Evolutionary conservation across 805 yeast genomes (phyloP).

Genomic region (Kluyveromyces starmeri): DNA sequence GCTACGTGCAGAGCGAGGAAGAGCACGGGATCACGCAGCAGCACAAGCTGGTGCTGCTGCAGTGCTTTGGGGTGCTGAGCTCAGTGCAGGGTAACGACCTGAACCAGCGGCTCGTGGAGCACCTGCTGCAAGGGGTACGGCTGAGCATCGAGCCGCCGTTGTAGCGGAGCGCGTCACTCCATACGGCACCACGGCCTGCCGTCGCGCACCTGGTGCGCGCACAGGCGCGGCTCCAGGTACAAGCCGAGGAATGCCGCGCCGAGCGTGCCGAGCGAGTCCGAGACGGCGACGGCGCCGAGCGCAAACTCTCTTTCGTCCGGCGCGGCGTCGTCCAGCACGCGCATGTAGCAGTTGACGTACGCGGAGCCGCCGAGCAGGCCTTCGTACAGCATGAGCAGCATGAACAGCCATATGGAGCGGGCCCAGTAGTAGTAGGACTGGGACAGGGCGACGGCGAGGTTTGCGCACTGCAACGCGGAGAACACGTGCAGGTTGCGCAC

Average conservation of each 20-base stretch:
- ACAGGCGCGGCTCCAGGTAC: slow-evolving; percentile 64
- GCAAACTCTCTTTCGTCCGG: slow-evolving; percentile 60
- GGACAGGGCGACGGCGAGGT: slow-evolving; percentile 45
- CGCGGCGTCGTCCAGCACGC: slow-evolving; percentile 53
- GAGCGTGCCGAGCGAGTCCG: slow-evolving; percentile 79
- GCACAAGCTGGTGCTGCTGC: slow-evolving; percentile 38
- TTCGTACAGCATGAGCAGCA: slow-evolving; percentile 68
- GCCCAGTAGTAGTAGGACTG: slow-evolving; percentile 59
- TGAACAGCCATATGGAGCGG: slow-evolving; percentile 51
- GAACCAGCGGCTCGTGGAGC: slow-evolving; percentile 52
- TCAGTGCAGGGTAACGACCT: slow-evolving; percentile 46
- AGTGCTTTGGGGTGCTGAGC: slow-evolving; percentile 53
- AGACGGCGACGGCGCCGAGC: slow-evolving; percentile 73
- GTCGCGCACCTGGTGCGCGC: slow-evolving; percentile 56
- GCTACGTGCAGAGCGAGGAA: slow-evolving; percentile 29
- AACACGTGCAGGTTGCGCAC: slow-evolving; percentile 51
- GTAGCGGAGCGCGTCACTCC: no score
- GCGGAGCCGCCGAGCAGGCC: slow-evolving; percentile 87
- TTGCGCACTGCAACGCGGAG: slow-evolving; percentile 57
- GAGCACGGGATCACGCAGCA: slow-evolving; percentile 36
- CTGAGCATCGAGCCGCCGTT: slow-evolving; percentile 25
- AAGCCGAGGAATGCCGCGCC: slow-evolving; percentile 70
- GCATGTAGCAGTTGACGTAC: slow-evolving; percentile 80
- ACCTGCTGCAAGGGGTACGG: slow-evolving; percentile 32
- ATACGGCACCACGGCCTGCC: slow-evolving; percentile 76